These are phyloP conservation scores for Syncephalastrum monosporum DNA, from an alignment of 371 early-diverging fungal genomes.

Conservation along the genomic window DNA sequence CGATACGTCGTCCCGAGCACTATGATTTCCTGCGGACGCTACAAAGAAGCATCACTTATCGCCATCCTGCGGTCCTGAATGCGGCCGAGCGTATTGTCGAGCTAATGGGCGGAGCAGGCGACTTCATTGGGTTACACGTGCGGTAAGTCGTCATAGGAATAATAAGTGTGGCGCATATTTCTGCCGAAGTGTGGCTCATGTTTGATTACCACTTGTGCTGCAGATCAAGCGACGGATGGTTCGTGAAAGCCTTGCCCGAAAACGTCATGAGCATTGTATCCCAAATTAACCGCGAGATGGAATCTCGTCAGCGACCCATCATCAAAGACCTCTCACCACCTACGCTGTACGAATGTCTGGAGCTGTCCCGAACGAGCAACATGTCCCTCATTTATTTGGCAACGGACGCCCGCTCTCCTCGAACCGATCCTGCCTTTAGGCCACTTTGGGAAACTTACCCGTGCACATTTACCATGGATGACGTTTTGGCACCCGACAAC, in stretches of 20 bases:
- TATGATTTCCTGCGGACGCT: slow-evolving; percentile 34
- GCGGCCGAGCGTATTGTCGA: slow-evolving; percentile 47
- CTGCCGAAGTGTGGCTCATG: background rate
- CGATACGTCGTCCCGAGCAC: slow-evolving; percentile 40
- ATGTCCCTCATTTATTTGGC: slow-evolving; percentile 53
- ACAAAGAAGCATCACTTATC: slow-evolving; percentile 40
- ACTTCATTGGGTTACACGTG: slow-evolving; percentile 55
- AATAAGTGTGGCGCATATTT: no score
- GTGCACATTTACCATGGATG: slow-evolving; percentile 58
- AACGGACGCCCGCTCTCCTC: slow-evolving; percentile 53
- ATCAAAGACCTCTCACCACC: slow-evolving; percentile 1
- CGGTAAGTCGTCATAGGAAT: slow-evolving; percentile 19
- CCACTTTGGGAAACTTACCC: slow-evolving; percentile 49
- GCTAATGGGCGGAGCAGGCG: slow-evolving; percentile 50
- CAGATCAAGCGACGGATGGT: slow-evolving; percentile 59
- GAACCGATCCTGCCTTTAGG: slow-evolving; percentile 38
- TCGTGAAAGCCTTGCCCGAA: slow-evolving; percentile 41
- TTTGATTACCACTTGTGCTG: slow-evolving; percentile 1
- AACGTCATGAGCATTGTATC: slow-evolving; percentile 34
- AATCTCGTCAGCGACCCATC: slow-evolving; percentile 4
- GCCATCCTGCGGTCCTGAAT: slow-evolving; percentile 43
- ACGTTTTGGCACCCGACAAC: slow-evolving; percentile 27
- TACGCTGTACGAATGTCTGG: slow-evolving; percentile 17
- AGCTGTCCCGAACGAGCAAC: slow-evolving; percentile 24
- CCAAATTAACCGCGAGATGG: slow-evolving; percentile 17